Evolutionary conservation across 305 asterid species (phyloP).

Genomic region (Andrographis paniculata): DNA sequence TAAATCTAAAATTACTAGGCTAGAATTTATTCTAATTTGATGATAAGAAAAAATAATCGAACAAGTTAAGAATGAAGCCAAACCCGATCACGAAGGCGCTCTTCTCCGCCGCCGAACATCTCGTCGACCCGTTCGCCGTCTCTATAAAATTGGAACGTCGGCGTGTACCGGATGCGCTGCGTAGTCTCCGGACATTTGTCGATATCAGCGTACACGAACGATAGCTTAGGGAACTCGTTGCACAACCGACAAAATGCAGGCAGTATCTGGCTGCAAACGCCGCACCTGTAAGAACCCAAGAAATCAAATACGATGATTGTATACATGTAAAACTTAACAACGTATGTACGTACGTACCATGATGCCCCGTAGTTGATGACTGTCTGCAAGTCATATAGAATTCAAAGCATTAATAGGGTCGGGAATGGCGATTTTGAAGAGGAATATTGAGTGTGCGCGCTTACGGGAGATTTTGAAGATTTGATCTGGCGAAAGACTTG

Average conservation of each 20-base stretch:
- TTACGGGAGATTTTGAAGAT: conserved; percentile 47
- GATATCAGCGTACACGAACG: conserved; percentile 74
- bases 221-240: conserved; percentile 52
- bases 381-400: conserved; percentile 35
- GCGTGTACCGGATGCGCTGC: conserved; percentile 74
- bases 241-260: conserved; percentile 54
- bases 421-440: no score
- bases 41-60: no score
- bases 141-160: conserved; percentile 76
- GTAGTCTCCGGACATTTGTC: conserved; percentile 90
- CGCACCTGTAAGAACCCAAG: conserved; percentile 47
- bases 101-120: conserved; percentile 88
- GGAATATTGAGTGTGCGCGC: neutral
- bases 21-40: no score
- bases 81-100: conserved; percentile 75
- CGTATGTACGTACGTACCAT: conserved; percentile 28
- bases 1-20: no score
- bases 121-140: conserved; percentile 88
- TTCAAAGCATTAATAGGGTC: neutral
- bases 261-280: conserved; percentile 67
- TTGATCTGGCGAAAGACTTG: conserved; percentile 57
- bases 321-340: neutral
- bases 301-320: neutral
- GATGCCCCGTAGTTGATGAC: conserved; percentile 85
- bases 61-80: conserved; percentile 72